Evolutionary conservation across 2,329 filamentous ascomycete species (phyloP).

Genomic region (Colletotrichum tanaceti): DNA sequence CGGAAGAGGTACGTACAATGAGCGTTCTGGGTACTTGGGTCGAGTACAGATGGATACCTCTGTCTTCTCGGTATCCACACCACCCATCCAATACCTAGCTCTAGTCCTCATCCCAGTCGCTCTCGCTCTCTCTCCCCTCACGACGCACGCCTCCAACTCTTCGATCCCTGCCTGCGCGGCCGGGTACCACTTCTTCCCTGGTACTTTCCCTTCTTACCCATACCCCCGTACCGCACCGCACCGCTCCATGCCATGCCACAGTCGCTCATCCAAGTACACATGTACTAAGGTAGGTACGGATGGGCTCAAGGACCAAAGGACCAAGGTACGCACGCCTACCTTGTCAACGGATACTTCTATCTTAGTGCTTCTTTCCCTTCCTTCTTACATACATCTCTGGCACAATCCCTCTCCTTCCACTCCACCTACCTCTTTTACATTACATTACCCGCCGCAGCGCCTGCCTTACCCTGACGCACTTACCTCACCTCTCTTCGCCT

Average conservation of each 20-base stretch:
- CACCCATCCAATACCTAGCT: background rate
- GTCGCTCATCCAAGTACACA: constrained; percentile 17
- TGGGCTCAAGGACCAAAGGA: constrained; percentile 9
- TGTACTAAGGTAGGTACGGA: constrained; percentile 8
- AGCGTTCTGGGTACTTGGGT: background rate
- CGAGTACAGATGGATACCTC: background rate
- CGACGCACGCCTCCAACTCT: constrained; percentile 3
- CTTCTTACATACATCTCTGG: constrained; percentile 37
- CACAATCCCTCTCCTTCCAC: constrained; percentile 32
- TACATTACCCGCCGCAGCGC: constrained; percentile 38
- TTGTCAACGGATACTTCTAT: constrained; percentile 26
- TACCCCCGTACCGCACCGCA: constrained; percentile 34
- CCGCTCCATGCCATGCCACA: constrained; percentile 29
- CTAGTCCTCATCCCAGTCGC: background rate
- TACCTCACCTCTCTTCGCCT: constrained; percentile 15
- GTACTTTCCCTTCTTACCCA: constrained; percentile 22
- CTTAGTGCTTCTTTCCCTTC: constrained; percentile 29
- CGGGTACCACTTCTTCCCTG: constrained; percentile 17
- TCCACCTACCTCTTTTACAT: constrained; percentile 36
- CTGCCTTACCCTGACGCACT: constrained; percentile 22
- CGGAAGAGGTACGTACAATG: background rate
- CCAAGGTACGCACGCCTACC: constrained; percentile 6
- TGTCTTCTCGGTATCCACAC: background rate
- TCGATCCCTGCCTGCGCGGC: constrained; percentile 11
- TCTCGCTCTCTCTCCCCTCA: background rate